phyloP scores from a whole-genome alignment of 2,329 filamentous ascomycete species.

The Myriangium duriaei region DNA sequence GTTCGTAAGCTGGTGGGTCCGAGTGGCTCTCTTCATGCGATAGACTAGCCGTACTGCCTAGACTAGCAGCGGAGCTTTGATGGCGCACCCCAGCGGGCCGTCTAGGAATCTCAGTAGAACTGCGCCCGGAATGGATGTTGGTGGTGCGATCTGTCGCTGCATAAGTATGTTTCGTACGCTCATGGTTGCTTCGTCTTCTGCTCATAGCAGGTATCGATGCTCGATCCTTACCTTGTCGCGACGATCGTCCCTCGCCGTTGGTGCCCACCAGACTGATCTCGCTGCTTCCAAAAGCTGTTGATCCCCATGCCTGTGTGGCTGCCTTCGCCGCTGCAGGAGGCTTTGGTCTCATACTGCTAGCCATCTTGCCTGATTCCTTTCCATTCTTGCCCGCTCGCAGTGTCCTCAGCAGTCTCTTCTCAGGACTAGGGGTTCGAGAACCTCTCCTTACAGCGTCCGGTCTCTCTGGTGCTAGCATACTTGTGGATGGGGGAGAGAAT shows the following conservation, averaged over 20 bases:
- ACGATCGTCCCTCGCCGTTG: slow-evolving; percentile 8
- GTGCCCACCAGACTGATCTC: slow-evolving; percentile 12
- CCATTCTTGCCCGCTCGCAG: slow-evolving; percentile 21
- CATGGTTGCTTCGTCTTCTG: slow-evolving; percentile 4
- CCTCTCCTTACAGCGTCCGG: slow-evolving; percentile 28
- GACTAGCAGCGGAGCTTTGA: slow-evolving; percentile 6
- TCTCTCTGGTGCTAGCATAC: slow-evolving; percentile 22
- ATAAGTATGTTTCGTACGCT: no score
- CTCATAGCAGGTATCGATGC: slow-evolving; percentile 1
- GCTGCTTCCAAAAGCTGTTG: slow-evolving; percentile 20
- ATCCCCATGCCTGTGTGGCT: slow-evolving; percentile 48
- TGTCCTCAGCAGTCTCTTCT: slow-evolving; percentile 43
- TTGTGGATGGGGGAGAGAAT: slow-evolving; percentile 18
- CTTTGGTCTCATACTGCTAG: slow-evolving; percentile 30
- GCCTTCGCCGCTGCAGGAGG: slow-evolving; percentile 49
- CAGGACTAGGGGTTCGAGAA: slow-evolving; percentile 48
- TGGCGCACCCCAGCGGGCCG: slow-evolving; percentile 1
- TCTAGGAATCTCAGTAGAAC: slow-evolving; percentile 1
- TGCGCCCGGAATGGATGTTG: background rate
- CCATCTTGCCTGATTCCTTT: slow-evolving; percentile 30
- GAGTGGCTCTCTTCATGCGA: slow-evolving; percentile 3
- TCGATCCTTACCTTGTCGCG: slow-evolving; percentile 2
- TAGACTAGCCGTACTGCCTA: slow-evolving; percentile 7
- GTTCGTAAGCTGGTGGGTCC: slow-evolving; percentile 4
- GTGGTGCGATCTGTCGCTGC: no score